phyloP scores from a whole-genome alignment of 495 filamentous ascomycete genomes.

The Cercophora sp. region DNA sequence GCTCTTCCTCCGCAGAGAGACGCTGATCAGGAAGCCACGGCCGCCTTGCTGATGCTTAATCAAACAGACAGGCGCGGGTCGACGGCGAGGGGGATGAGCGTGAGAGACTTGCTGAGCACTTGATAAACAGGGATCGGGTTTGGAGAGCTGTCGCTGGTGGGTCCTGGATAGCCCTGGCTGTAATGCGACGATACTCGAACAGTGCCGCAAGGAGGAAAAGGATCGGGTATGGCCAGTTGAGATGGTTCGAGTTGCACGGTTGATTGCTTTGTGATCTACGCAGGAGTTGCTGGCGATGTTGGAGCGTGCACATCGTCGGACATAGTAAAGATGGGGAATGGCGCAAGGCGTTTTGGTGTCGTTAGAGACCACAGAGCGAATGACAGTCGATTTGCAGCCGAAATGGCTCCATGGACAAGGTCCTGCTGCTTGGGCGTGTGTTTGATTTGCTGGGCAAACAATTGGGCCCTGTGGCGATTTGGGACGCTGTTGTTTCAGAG shows the following conservation, averaged over 20 bases:
- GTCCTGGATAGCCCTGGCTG: no score
- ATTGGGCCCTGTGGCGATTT: slow-evolving; percentile 14
- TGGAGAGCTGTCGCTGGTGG: not conserved
- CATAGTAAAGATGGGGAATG: no score
- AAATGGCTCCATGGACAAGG: slow-evolving; percentile 25
- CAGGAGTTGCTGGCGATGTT: no score
- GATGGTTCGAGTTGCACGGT: not conserved
- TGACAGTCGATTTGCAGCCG: not conserved
- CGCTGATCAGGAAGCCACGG: slow-evolving; percentile 73
- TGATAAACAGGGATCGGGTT: slow-evolving; percentile 31
- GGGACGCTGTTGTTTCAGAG: slow-evolving; percentile 6
- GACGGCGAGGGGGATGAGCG: slow-evolving; percentile 62
- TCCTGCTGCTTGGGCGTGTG: no score
- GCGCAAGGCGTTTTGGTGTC: no score
- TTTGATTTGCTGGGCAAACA: no score
- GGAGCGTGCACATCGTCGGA: no score
- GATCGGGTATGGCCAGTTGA: no score
- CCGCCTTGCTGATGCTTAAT: slow-evolving; percentile 76
- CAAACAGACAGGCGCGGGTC: slow-evolving; percentile 47
- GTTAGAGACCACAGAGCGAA: no score
- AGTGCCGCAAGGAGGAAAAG: no score
- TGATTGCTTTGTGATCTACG: not conserved
- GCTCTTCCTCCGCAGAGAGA: slow-evolving; percentile 43
- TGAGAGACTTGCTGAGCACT: slow-evolving; percentile 71
- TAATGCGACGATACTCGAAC: no score